These are phyloP conservation scores for Xylariomycetidae sp. DNA, from an alignment of 2,329 filamentous ascomycete genomes.

Conservation along the genomic window DNA sequence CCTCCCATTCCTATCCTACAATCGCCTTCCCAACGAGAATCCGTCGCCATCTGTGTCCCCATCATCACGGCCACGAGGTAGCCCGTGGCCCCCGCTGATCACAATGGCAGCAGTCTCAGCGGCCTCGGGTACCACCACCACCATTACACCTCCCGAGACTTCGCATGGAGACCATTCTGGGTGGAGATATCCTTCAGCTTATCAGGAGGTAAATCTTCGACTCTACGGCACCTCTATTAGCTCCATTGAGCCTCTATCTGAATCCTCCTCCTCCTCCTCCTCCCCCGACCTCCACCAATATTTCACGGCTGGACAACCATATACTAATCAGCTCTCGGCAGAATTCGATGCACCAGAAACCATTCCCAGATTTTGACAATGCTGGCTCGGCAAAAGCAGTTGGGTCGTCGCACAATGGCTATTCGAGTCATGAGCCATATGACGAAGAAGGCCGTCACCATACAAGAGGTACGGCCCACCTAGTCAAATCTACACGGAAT, in stretches of 20 bases:
- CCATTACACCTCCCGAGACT: constrained; percentile 45
- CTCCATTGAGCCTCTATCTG: no score
- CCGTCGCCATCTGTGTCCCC: constrained; percentile 11
- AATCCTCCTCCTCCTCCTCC: not conserved
- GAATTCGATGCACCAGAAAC: constrained; percentile 19
- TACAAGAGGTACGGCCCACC: no score
- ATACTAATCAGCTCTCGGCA: constrained; percentile 7
- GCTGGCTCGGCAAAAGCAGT: constrained; percentile 13
- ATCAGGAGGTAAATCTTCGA: constrained; percentile 23
- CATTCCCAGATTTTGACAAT: constrained; percentile 19
- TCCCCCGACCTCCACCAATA: not conserved
- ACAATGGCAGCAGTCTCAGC: constrained; percentile 51
- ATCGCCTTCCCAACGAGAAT: constrained; percentile 1
- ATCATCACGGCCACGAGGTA: constrained; percentile 13
- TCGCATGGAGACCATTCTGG: constrained; percentile 42
- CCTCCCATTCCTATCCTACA: not conserved
- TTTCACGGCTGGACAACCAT: not conserved
- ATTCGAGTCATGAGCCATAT: constrained; percentile 16
- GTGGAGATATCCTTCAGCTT: constrained; percentile 32
- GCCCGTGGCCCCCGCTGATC: constrained; percentile 17
- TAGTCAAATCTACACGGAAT: no score
- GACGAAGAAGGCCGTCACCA: constrained; percentile 12
- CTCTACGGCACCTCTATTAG: not conserved
- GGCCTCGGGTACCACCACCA: constrained; percentile 41
- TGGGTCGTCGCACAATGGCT: constrained; percentile 17